Base-by-base conservation (phyloP, 192 early-diverging fungal species). In the Coemansia sp. region DNA sequence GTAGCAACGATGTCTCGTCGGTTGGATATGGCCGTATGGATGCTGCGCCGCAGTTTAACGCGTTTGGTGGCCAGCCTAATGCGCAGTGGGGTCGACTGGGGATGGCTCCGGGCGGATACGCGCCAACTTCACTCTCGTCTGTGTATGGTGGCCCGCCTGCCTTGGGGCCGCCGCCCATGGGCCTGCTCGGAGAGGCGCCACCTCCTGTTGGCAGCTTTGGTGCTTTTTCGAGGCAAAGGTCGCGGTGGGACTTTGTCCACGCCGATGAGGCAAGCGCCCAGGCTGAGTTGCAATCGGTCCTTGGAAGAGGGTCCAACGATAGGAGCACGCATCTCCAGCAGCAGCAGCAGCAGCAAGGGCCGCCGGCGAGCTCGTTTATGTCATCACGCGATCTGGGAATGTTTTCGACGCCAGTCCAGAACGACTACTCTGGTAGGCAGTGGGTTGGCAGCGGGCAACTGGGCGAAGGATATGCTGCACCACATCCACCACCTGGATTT, bases 261-360 rank as follows among this genome's bases (percentile, higher is more conserved):
- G 65, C 65, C 13, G 77, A 80, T 37, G 77, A 75, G 52, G 69
- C 72, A 13, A 80, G 72, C 26, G 77, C 77, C 0, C 77, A 80
- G 52, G 77, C 77, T 28, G 77, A 80, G 77, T 63, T 80, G 7
- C 77, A 80, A 56, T 75, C 69, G 1, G 77, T 80, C 13, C 69
- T 80, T 62, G 72, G 72, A 0, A 65, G 77, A 38, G 56, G 66
- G 9, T 10, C 47, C n/a, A 55, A 61, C 31, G 31, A 28, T 3
- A 37, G 16, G 28, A 39, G n/a, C 9, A 21, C 8, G 10, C 20
- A 36, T 2, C 3, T 13, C 1, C 38, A 41, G 9, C 61, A 63
- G 48, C 71, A 61, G 52, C 36, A 64, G 52, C 42, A 45, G 1
- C 39, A 41, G 42, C 61, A 52, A 8, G 45, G 57, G 28, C 52